Conservation (phyloP, 2,329 filamentous ascomycete species). For the Nothophaeocryptopus gaeumannii region DNA sequence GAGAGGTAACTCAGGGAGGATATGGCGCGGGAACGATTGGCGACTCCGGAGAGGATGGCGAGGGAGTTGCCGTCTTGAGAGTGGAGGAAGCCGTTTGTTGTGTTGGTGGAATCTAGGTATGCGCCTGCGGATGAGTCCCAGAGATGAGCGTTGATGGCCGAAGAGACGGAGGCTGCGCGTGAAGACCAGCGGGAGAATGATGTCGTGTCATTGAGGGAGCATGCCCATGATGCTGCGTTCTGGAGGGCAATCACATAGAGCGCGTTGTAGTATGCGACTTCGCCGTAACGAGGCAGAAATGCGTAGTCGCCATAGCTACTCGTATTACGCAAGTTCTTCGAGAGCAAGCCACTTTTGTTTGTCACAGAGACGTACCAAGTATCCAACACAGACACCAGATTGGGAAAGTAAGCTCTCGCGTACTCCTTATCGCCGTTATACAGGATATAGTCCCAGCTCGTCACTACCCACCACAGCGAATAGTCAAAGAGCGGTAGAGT, state of each 20-base stretch:
- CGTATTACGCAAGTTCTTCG: neutral
- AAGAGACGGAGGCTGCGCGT: neutral
- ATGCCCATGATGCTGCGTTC: neutral
- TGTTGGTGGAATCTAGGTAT: neutral
- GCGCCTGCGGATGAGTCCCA: neutral
- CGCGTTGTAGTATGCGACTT: constrained; percentile 1
- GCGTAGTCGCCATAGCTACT: neutral
- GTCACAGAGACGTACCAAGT: neutral
- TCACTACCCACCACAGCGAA: neutral
- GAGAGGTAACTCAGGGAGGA: neutral
- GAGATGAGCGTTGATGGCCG: neutral
- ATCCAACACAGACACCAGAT: neutral
- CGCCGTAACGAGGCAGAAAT: neutral
- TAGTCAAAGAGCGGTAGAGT: neutral
- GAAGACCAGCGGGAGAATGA: neutral
- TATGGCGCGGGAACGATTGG: neutral
- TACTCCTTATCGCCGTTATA: neutral
- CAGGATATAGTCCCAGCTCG: neutral
- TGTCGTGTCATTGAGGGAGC: neutral
- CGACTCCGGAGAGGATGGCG: neutral
- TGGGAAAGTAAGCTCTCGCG: neutral
- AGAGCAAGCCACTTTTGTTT: neutral
- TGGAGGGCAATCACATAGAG: neutral
- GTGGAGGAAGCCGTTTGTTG: neutral
- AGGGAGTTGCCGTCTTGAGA: neutral